A percentile compares a stretch with the other conserved stretches of the same genome.
phyloP scores from a whole-genome alignment of 257 asterid genomes.

The Cinchona pubescens region DNA sequence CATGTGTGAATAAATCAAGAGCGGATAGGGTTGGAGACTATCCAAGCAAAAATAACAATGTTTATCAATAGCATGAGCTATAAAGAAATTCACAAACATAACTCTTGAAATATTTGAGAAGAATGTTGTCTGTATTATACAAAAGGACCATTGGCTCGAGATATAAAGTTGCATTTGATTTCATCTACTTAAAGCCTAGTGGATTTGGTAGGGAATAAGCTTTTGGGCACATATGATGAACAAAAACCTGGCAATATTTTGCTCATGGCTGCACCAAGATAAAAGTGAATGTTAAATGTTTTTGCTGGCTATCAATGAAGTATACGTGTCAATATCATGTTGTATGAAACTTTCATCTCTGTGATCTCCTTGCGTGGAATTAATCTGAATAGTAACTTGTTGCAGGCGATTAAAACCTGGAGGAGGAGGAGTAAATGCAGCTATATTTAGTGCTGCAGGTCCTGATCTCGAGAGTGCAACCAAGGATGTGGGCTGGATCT shows the following conservation, averaged over 20 bases:
- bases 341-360: conserved; percentile 13
- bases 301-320: not conserved
- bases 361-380: conserved; percentile 18
- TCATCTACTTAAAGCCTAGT: not conserved
- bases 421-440: conserved; percentile 96
- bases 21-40: not conserved
- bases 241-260: not conserved
- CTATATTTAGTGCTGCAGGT: conserved; percentile 83
- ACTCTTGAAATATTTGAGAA: not conserved
- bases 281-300: not conserved
- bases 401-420: conserved; percentile 86
- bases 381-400: conserved; percentile 38
- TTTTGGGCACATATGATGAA: not conserved
- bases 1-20: not conserved
- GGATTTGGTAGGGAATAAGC: not conserved
- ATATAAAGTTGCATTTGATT: not conserved
- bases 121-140: not conserved
- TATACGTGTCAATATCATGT: not conserved
- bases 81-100: not conserved
- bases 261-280: not conserved
- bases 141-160: no score
- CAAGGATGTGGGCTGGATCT: conserved; percentile 58
- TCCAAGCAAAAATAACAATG: not conserved
- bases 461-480: conserved; percentile 67
- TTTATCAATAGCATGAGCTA: not conserved